phyloP scores from a whole-genome alignment of 306 rosid genomes.

The Vicia sativa region DNA sequence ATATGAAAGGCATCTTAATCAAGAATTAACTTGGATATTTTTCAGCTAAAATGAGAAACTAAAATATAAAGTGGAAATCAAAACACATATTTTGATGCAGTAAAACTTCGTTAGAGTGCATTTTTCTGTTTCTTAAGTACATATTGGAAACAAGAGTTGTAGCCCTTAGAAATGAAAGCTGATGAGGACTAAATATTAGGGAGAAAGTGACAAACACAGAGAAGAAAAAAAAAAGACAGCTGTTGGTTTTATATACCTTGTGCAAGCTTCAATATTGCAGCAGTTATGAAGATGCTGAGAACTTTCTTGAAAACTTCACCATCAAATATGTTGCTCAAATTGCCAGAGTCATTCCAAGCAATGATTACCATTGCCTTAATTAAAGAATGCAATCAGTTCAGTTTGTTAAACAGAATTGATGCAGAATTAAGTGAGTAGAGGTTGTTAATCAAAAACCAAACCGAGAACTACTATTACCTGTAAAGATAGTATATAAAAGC shows the following conservation, averaged over 20 bases:
- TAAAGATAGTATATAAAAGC: constrained; percentile 80
- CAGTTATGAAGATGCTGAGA: constrained; percentile 90
- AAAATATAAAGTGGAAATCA: constrained; percentile 24
- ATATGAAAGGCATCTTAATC: constrained; percentile 35
- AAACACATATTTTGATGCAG: constrained; percentile 6
- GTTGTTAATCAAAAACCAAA: constrained; percentile 5
- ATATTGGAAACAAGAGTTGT: constrained; percentile 14
- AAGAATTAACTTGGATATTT: constrained; percentile 16
- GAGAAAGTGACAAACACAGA: neutral
- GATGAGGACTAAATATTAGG: neutral
- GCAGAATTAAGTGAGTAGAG: constrained; percentile 29
- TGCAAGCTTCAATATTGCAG: constrained; percentile 89
- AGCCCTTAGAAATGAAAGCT: constrained; percentile 22
- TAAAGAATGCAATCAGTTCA: constrained; percentile 40
- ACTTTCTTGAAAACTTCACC: constrained; percentile 86
- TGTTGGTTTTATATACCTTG: constrained; percentile 66
- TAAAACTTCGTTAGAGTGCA: constrained; percentile 8
- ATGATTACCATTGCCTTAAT: constrained; percentile 88
- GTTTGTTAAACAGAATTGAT: constrained; percentile 35
- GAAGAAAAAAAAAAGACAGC: constrained; percentile 34
- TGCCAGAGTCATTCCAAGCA: constrained; percentile 83
- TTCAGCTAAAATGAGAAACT: constrained; percentile 8
- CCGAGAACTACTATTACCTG: constrained; percentile 66
- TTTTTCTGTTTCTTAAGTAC: neutral
- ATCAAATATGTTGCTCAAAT: constrained; percentile 62